Conservation (phyloP, 1,284 basidiomycete genomes). For the Moesziomyces aphidis region DNA sequence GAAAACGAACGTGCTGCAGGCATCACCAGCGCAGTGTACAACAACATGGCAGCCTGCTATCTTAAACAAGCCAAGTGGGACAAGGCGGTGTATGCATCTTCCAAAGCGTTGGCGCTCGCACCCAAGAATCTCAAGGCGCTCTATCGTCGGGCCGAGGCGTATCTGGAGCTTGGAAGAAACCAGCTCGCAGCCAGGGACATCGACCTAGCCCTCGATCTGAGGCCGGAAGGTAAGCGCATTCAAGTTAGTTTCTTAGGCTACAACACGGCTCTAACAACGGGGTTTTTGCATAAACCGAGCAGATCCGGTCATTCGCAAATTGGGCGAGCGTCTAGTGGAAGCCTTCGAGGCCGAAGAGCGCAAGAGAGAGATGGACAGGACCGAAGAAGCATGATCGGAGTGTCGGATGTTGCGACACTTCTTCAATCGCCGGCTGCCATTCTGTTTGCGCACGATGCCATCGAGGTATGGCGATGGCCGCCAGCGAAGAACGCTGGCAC, state of each 20-base stretch:
- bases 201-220: constrained; percentile 37
- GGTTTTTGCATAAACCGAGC: neutral
- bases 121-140: constrained; percentile 50
- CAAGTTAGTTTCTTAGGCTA: neutral
- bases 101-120: constrained; percentile 34
- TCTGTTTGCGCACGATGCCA: too few species aligned
- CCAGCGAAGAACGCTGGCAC: too few species aligned
- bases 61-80: constrained; percentile 38
- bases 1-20: constrained; percentile 37
- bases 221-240: constrained; percentile 26
- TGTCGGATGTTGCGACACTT: neutral
- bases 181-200: constrained; percentile 43
- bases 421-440: too few species aligned
- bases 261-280: neutral
- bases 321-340: constrained; percentile 35
- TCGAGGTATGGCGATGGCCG: too few species aligned
- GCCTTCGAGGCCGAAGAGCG: constrained; percentile 29
- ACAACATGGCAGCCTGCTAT: constrained; percentile 53
- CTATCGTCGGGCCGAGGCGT: constrained; percentile 40
- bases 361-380: constrained; percentile 3
- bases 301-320: constrained; percentile 40
- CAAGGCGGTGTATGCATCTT: constrained; percentile 33
- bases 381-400: neutral
- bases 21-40: constrained; percentile 40
- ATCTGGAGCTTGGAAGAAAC: constrained; percentile 36